Conservation (phyloP, 1,284 basidiomycete genomes). For the Puccinia polysora region DNA sequence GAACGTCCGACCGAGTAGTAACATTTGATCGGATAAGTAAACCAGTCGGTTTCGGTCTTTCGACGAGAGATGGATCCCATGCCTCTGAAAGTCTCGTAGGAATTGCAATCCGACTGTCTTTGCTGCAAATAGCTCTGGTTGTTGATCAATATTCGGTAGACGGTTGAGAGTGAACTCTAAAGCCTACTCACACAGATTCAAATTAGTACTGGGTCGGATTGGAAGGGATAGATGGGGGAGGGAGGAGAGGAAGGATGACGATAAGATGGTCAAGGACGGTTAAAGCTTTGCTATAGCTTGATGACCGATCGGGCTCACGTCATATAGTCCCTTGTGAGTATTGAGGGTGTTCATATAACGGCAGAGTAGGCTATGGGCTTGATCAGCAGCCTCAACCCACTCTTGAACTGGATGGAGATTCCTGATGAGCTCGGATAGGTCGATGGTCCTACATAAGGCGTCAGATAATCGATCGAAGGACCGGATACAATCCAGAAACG, state of each 20-base stretch:
- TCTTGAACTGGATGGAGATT: constrained; percentile 11
- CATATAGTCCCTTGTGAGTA: constrained; percentile 17
- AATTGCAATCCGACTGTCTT: constrained; percentile 24
- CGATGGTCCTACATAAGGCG: constrained; percentile 32
- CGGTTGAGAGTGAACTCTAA: neutral
- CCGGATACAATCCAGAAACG: neutral
- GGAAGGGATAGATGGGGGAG: too few species aligned
- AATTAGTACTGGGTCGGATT: too few species aligned
- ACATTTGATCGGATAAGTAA: constrained; percentile 16
- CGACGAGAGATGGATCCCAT: constrained; percentile 22
- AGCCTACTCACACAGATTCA: too few species aligned
- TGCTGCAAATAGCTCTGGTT: constrained; percentile 24
- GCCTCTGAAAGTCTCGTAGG: constrained; percentile 20
- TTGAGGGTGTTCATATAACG: constrained; percentile 41
- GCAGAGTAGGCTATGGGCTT: constrained; percentile 15
- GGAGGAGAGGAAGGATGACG: too few species aligned
- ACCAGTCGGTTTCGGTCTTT: neutral
- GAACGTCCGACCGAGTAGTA: constrained; percentile 1
- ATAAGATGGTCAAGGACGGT: too few species aligned
- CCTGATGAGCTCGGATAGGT: constrained; percentile 16
- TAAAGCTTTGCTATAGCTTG: too few species aligned
- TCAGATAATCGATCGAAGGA: constrained; percentile 30
- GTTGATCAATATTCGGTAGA: neutral
- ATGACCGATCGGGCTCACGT: neutral
- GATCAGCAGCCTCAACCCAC: constrained; percentile 15